Base-by-base conservation (phyloP, 495 filamentous ascomycete genomes). In the Tuber magnatum region DNA sequence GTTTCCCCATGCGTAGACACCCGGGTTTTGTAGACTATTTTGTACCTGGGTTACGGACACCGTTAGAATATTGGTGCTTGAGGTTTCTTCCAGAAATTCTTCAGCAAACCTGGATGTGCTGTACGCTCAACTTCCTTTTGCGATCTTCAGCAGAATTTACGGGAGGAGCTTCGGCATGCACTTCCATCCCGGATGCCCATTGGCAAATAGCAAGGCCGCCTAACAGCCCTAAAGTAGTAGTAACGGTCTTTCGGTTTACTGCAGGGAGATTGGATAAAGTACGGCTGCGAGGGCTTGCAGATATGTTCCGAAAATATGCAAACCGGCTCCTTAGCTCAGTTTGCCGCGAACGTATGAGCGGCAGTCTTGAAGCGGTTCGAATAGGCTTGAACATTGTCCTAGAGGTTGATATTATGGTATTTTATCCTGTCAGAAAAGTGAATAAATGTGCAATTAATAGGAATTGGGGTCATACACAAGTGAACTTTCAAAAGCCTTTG, bases 1-100 rank as follows among this genome's bases (percentile, higher is more conserved):
- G 3, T 91, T 92, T 24, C 95, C 95, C 94, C 95, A 99, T 41
- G 90, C 89, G 85, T 97, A 97, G 2, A 97, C 91, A 0, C 92
- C 95, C 4, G 95, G 94, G 73, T 92, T 90, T 83, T 80, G 74
- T 74, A 72, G 79, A 81, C 92, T 96, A 80, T 88, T 90, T 86
- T 93, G 94, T 56, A 94, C 92, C 84, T 97, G 92, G 28, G 93
- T 85, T 80, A 93, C 89, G 16, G 89, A 90, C 79, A 91, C 91
- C 32, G 94, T 88, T 43, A 90, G 78, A 74, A 74, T 35, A 7
- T 1, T 39, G 18, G 4, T 39, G 38, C 1, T 39, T 10, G 38
- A 20, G 20, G 22, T 24, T 16, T n/a, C 28, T 16, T 16, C 18
- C 24, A 20, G 18, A 68, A 18, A 28, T 73, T 32, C 28, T 35